These are phyloP conservation scores for Penium margaritaceum DNA, from an alignment of 139 green algal genomes.

Conservation along the genomic window DNA sequence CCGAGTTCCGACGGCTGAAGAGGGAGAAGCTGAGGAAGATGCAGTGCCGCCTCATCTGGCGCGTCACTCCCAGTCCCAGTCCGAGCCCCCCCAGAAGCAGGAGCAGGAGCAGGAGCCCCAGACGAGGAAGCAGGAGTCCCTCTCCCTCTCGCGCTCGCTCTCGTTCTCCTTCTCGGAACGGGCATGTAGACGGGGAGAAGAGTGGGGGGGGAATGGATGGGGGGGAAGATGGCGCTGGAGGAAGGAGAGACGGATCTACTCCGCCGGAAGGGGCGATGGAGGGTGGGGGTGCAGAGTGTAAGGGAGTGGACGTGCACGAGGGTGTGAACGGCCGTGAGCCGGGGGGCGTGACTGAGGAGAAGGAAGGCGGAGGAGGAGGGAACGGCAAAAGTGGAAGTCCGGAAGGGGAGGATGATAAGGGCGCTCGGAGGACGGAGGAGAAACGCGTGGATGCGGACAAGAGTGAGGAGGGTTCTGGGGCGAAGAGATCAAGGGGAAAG, in stretches of 20 bases:
- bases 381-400: background rate
- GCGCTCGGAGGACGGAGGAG: too few relatives aligned
- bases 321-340: background rate
- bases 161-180: background rate
- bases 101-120: conserved; percentile 4
- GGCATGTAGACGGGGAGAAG: background rate
- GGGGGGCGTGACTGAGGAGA: background rate
- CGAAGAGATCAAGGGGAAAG: too few relatives aligned
- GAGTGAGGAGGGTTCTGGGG: too few relatives aligned
- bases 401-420: background rate
- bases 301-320: background rate
- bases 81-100: background rate
- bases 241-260: too few relatives aligned
- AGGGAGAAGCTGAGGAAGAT: conserved; percentile 5
- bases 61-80: conserved; percentile 18
- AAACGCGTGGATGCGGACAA: too few relatives aligned
- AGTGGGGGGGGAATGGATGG: background rate
- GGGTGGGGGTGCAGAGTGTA: background rate
- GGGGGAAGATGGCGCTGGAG: conserved; percentile 7
- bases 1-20: conserved; percentile 17
- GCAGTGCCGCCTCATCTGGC: conserved; percentile 10
- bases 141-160: too few relatives aligned
- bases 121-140: background rate
- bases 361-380: background rate
- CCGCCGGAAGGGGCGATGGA: too few relatives aligned